Conservation (phyloP, 2,329 filamentous ascomycete genomes). For the Pseudohalonectria lignicola region DNA sequence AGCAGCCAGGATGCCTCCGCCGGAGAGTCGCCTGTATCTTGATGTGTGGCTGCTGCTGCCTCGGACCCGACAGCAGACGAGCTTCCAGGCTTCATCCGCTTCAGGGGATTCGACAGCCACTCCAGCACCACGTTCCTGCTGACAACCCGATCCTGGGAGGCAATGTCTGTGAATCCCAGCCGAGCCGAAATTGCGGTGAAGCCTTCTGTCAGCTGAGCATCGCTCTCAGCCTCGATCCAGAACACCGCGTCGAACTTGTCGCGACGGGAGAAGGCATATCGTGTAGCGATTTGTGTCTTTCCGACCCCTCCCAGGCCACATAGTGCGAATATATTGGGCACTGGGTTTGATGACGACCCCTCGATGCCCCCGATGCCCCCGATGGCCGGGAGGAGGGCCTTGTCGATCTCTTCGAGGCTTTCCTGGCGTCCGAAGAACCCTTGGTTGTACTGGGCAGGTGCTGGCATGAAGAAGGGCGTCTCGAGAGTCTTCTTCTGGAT, state of each 20-base stretch:
- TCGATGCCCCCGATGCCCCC: not conserved
- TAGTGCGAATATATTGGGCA: not conserved
- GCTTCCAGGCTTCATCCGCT: too few relatives aligned
- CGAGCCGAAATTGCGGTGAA: not conserved
- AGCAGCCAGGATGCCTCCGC: not conserved
- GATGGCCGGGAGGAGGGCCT: not conserved
- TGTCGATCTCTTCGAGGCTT: not conserved
- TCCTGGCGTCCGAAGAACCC: too few relatives aligned
- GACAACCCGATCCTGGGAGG: not conserved
- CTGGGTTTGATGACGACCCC: not conserved
- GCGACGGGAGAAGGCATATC: slow-evolving; percentile 2
- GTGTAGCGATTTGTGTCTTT: slow-evolving; percentile 3
- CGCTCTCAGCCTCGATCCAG: slow-evolving; percentile 1
- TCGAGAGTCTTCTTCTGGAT: not conserved
- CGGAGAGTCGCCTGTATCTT: too few relatives aligned
- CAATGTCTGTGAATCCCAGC: not conserved
- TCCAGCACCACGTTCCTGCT: not conserved
- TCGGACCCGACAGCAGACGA: too few relatives aligned
- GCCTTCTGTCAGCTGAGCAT: not conserved
- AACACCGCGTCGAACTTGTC: slow-evolving; percentile 3
- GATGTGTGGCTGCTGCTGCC: too few relatives aligned
- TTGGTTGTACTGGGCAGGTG: not conserved
- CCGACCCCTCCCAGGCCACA: slow-evolving; percentile 3
- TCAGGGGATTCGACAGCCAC: not conserved
- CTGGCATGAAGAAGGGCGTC: not conserved